Base-by-base conservation (phyloP, 2,329 filamentous ascomycete species). In the Chaetomiaceae sp. region DNA sequence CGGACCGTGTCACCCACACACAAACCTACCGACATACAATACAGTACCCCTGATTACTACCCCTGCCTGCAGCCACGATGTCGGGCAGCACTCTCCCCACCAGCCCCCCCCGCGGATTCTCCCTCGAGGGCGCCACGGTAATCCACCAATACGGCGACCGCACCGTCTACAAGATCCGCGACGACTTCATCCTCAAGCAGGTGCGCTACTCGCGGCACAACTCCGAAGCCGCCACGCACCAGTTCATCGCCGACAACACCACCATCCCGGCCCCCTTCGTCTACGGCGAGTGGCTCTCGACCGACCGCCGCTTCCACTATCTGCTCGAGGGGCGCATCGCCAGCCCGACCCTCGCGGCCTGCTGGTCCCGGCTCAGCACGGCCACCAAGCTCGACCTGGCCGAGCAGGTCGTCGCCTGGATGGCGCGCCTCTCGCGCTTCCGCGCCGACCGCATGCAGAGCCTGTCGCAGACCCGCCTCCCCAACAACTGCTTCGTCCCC, bases 401-500 rank as follows among this genome's bases (percentile, higher is more conserved):
- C 1, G 5, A 13, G 13, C 25, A 54, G 10, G 40, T 57, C 3
- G 30, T 18, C 8, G 8, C 2, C 18, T 36, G 43, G 21, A 52
- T 57, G 51, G 1, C 8, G 1, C 7, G 13, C 5, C 51, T 57
- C 10, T 1, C 25, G n/a, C 27, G 18, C 2, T 54, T 57, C 46
- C 20, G 3, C 18, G 9, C 20, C 34, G 2, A 2, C 6, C 30
- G 30, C 10, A 48, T 54, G 45, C 25, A 46, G 13, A 45, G 21
- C 33, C n/a, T 57, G 7, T 42, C 43, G 2, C 34, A 44, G 33
- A 16, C 36, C 13, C 18, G 4, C 1, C 48, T 57, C 2, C 32
- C 21, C 33, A 38, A 37, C 32, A 57, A 57, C 48, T 23, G 25
- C 33, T 57, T 57, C 32, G 30, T 49, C 2, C 46, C 51, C 10